phyloP scores from a whole-genome alignment of 768 basidiomycete genomes.

The Hericium alpestre region DNA sequence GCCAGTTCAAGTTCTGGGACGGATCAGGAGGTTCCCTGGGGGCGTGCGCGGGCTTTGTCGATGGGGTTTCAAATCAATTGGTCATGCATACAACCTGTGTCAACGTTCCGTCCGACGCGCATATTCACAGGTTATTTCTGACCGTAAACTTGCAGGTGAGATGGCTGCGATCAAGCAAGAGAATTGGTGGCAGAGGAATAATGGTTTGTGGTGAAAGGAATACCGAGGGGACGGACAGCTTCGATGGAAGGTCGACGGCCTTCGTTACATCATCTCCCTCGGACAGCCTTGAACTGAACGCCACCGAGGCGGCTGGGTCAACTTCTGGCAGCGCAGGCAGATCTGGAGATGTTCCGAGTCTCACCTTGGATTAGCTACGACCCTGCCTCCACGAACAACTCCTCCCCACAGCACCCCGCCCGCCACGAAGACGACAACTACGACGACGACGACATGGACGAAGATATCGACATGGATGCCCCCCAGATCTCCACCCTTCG shows the following conservation, averaged over 20 bases:
- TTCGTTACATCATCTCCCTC: neutral
- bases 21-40: too few species aligned
- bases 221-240: neutral
- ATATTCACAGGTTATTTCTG: too few species aligned
- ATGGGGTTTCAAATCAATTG: too few species aligned
- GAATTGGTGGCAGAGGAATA: too few species aligned
- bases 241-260: neutral
- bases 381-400: conserved; percentile 4
- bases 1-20: too few species aligned
- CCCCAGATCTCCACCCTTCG: conserved; percentile 72
- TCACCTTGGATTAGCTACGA: conserved; percentile 53
- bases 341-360: conserved; percentile 38
- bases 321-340: conserved; percentile 4
- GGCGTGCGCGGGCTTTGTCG: too few species aligned
- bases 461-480: conserved; percentile 61
- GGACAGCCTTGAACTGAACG: neutral
- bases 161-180: too few species aligned
- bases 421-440: conserved; percentile 11
- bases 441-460: conserved; percentile 20
- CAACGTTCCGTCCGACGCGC: too few species aligned
- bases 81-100: too few species aligned
- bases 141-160: too few species aligned
- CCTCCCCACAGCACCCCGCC: conserved; percentile 3
- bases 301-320: neutral
- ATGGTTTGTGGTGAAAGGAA: too few species aligned